Evolutionary conservation across 768 basidiomycete species (phyloP), one percentile per base, ranked within the genome.

Genomic region (Cubamyces sp.): DNA sequence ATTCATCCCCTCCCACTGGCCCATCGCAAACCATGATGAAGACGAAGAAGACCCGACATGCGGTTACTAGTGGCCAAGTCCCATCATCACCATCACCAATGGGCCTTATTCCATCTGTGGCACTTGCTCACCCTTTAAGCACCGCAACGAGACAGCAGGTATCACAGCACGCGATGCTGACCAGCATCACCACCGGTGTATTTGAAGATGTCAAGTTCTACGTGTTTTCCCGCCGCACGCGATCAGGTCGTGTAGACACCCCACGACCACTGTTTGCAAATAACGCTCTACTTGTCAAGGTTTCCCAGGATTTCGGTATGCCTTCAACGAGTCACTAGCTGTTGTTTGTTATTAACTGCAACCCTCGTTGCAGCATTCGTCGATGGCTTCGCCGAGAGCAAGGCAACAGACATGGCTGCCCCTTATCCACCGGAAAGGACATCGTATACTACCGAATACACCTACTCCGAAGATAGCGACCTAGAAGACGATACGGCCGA

Each of bases 201-300:
- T 58, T 64, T 28, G 62, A 64, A 34, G 62, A 64, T 46, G 40
- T 59, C 51, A 64, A 64, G 37, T 64, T 64, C 46, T 54, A 40
- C 39, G 42, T 34, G 23, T 64, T 58, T 40, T 58, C 62, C 3
- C 56, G 62, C 16, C 62, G 62, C 8, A 26, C 15, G 14, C 25
- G 28, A 5, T 4, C 28, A 6, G 57, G 47, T 0, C 8, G 8
- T 7, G 57, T 58, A 28, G 26, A 54, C 19, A 19, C 43, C 3
- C 51, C 62, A 1, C 51, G 43, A 2, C 62, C 62, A 12, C 1
- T 54, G 3, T 21, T 54, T 26, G 54, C 42, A 6, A 45, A 54
- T 25, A 54, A 18, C 2, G 15, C 26, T 3, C 42, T 28, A 14
- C 5, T 54, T 15, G 25, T 40, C 15, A 54, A 54, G 34, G 53